Evolutionary conservation across 140 eudicot species (phyloP).

Genomic region (Cichorium intybus): DNA sequence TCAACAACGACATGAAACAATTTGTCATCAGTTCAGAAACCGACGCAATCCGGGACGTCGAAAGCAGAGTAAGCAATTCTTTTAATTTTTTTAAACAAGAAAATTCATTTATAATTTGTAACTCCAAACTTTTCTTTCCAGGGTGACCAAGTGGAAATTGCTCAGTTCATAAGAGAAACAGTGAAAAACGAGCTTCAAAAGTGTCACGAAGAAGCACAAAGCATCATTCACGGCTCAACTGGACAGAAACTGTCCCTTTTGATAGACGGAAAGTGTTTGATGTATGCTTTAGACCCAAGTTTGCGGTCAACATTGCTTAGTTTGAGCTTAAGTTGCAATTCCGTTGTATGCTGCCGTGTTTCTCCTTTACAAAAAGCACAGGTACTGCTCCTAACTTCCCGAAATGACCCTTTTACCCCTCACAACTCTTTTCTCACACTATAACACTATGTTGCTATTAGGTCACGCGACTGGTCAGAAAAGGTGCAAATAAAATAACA

Average conservation of each 20-base stretch:
- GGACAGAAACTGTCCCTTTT: slow-evolving; percentile 78
- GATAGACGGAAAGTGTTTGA: slow-evolving; percentile 93
- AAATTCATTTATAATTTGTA: slow-evolving; percentile 14
- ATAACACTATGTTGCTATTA: no score
- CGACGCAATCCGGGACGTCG: slow-evolving; percentile 87
- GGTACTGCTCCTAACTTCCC: slow-evolving; percentile 34
- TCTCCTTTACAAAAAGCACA: slow-evolving; percentile 98
- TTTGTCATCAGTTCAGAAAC: slow-evolving; percentile 96
- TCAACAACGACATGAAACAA: slow-evolving; percentile 91
- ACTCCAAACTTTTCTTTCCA: slow-evolving; percentile 22
- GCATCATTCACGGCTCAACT: slow-evolving; percentile 42
- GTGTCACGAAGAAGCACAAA: slow-evolving; percentile 80
- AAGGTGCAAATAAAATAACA: slow-evolving; percentile 92
- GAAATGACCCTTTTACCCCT: neutral
- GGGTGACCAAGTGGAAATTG: slow-evolving; percentile 99
- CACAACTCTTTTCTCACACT: no score
- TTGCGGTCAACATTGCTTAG: slow-evolving; percentile 72
- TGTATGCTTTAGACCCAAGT: slow-evolving; percentile 94
- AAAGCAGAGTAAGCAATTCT: slow-evolving; percentile 57
- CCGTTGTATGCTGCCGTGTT: slow-evolving; percentile 97
- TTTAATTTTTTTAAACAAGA: neutral
- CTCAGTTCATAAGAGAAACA: slow-evolving; percentile 65
- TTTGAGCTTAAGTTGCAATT: slow-evolving; percentile 86
- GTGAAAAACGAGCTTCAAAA: slow-evolving; percentile 72
- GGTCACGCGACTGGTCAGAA: slow-evolving; percentile 93